Base-by-base conservation (phyloP, 768 basidiomycete genomes). In the Termitomyces sp. region DNA sequence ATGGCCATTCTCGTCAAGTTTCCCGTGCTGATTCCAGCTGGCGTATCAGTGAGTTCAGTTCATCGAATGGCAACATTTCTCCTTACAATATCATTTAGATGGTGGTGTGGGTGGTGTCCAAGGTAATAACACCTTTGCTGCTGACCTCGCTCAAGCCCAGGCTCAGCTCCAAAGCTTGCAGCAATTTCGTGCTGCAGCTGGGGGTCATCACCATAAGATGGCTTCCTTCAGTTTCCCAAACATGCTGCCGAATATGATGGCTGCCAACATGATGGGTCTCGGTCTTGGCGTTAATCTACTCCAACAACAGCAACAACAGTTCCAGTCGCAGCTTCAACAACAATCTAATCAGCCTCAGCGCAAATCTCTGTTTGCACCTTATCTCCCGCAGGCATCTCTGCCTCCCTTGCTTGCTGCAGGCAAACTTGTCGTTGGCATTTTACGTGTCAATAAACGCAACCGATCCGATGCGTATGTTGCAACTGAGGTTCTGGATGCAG, bases 381-480 rank as follows among this genome's bases (percentile, higher is more conserved):
- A 99, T 70, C 85, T 99, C 59, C 97, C 97, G 50, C 95, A 98
- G 71, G 96, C 95, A 12, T 97, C 95, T 44, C 83, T 99, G 38
- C 96, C 96, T 25, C 97, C 97, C 49, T 85, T 99, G 53, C 83
- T 99, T 53, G 92, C 92, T 9, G 96, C 97, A 10, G 97, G 97
- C 46, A 98, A 98, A 73, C 80, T 99, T 45, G 97, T 99, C 55
- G 95, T 98, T 43, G 97, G 97, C 60, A 95, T 97, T 53, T 75
- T 99, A 50, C 87, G 97, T 34, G 97, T 98, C 63, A 98, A 98
- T 76, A 98, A 98, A 76, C 89, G 96, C 64, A 98, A 98, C 70
- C 85, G 97, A 54, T 98, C 95, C 17, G 97, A 99, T 70, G 97
- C 97, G 8, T 99, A 98, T 70, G 95, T 99, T 54, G 90, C 97